Base-by-base conservation (phyloP, 192 early-diverging fungal species). In the Mortierella alpina region DNA sequence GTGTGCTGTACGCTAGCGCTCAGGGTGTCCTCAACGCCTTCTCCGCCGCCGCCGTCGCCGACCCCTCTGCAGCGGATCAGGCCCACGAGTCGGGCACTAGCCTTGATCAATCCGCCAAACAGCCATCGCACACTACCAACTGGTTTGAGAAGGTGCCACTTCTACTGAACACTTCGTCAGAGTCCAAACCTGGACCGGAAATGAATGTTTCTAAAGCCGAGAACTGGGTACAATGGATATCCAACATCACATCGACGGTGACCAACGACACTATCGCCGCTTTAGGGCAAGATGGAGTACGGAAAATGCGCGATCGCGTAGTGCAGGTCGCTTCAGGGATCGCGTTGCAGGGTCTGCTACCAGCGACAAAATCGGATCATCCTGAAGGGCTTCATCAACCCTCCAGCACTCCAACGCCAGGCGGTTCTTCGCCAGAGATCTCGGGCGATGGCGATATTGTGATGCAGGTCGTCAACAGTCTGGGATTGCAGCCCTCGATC, bases 401-500 rank as follows among this genome's bases (percentile, higher is more conserved):
- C 31, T 31, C 57, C 5, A 50, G 61, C 10, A 31, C 7, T 50
- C 41, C 22, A 39, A 23, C 22, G 20, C 13, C 20, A 17, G 31
- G 15, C 57, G 15, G 3, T 0, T 15, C 62, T 1, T 17, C 62
- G 0, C 59, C 62, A 39, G 23, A 59, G 12, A 59, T 70, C 22
- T 4, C n/a, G 1, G 46, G 56, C 15, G 76, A 79, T 40, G 44
- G 69, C 4, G 76, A 79, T 46, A 79, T 79, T 47, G 69, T 79
- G 49, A 79, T 79, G 76, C 76, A 79, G 49, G 64, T 72, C 0
- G 76, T 79, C 53, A 79, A 79, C 47, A 71, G 68, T 48, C 51
- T 79, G 14, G 87, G 87, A 0, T 59, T 88, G 17, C 84, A 85
- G 59, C 87, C 87, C 0, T 83, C 84, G 12, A 86, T 88, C 72